A percentile compares a stretch with the other conserved stretches of the same genome.
Evolutionary conservation across 78 protist species (phyloP).

Genomic region (Neovahlkampfia damariscottae): DNA sequence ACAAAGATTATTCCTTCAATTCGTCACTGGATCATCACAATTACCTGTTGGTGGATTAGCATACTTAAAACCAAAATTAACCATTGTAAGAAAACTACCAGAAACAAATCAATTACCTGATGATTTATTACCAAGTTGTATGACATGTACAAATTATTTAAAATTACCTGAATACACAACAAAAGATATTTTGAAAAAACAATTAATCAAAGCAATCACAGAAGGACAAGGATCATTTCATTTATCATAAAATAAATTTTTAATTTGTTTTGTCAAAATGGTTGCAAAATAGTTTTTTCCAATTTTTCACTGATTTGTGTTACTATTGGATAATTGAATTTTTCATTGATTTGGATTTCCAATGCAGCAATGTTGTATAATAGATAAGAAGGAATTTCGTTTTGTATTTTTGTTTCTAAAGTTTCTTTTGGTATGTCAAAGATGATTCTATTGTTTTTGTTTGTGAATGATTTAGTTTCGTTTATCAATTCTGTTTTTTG

Average conservation of each 20-base stretch:
- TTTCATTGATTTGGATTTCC: too few species aligned
- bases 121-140: conserved; percentile 49
- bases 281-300: too few species aligned
- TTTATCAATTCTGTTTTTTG: too few species aligned
- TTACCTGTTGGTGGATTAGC: conserved; percentile 58
- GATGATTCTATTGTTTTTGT: too few species aligned
- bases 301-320: too few species aligned
- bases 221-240: conserved; percentile 43
- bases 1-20: conserved; percentile 32
- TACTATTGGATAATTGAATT: too few species aligned
- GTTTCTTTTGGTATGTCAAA: too few species aligned
- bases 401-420: too few species aligned
- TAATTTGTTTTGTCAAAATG: too few species aligned
- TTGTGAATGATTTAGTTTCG: too few species aligned
- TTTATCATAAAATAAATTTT: conserved; percentile 30
- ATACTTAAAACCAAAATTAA: conserved; percentile 43
- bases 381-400: too few species aligned
- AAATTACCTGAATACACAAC: conserved; percentile 65
- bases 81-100: conserved; percentile 44
- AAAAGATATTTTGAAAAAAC: conserved; percentile 16
- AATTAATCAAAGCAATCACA: conserved; percentile 23
- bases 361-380: too few species aligned
- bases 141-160: conserved; percentile 69
- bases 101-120: conserved; percentile 11
- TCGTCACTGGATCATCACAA: conserved; percentile 56